phyloP scores from a whole-genome alignment of 352 stramenopile genomes.

The Phytophthora aleatoria region DNA sequence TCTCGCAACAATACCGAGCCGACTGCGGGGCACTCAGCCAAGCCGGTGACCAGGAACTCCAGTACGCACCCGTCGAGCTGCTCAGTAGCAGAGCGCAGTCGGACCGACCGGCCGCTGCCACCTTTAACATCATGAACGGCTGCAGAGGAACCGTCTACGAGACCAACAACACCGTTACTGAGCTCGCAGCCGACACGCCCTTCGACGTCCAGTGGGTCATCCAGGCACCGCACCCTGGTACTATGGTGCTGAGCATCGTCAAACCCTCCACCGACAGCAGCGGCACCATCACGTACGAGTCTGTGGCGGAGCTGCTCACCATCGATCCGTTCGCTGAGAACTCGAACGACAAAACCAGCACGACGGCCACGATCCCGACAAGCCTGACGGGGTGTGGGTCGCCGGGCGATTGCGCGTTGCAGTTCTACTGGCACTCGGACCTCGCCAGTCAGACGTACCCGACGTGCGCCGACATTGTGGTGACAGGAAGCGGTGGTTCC shows the following conservation, averaged over 20 bases:
- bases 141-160: slow-evolving; percentile 68
- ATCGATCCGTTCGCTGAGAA: slow-evolving; percentile 33
- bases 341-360: slow-evolving; percentile 12
- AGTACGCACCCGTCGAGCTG: slow-evolving; percentile 59
- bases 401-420: slow-evolving; percentile 51
- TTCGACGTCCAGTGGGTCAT: slow-evolving; percentile 60
- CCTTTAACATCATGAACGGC: slow-evolving; percentile 72
- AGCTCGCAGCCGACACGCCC: slow-evolving; percentile 40
- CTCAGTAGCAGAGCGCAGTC: slow-evolving; percentile 50
- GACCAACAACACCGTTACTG: slow-evolving; percentile 43
- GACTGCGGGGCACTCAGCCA: slow-evolving; percentile 49
- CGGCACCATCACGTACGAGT: slow-evolving; percentile 54
- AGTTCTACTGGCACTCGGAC: slow-evolving; percentile 72
- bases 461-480: slow-evolving; percentile 57
- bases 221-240: slow-evolving; percentile 60
- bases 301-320: slow-evolving; percentile 29
- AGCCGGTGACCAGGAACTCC: slow-evolving; percentile 55
- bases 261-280: slow-evolving; percentile 44
- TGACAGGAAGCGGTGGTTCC: slow-evolving; percentile 30
- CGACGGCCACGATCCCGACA: slow-evolving; percentile 43
- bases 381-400: slow-evolving; percentile 50
- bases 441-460: slow-evolving; percentile 65
- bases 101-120: slow-evolving; percentile 43
- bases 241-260: slow-evolving; percentile 58
- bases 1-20: slow-evolving; percentile 44